Conservation (phyloP, 2,329 filamentous ascomycete genomes). For the Pleochaeta shiraiana region DNA sequence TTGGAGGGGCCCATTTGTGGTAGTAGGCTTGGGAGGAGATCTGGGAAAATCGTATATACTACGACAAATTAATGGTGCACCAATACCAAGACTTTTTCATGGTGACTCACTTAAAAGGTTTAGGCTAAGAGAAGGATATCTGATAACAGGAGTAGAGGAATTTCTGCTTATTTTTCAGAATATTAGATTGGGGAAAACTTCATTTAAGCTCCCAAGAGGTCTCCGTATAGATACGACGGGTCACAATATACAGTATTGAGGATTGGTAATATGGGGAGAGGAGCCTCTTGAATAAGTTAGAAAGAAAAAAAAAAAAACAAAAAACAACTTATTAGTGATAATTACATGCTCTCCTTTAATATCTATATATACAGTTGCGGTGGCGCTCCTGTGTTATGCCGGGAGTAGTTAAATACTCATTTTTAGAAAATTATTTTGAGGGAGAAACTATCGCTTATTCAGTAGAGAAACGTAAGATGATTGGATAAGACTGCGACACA, state of each 20-base stretch:
- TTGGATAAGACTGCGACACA: no score
- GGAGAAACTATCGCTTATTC: no score
- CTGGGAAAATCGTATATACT: background rate
- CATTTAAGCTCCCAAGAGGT: background rate
- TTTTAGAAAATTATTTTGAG: no score
- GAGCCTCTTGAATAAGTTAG: background rate
- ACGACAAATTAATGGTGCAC: background rate
- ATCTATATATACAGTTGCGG: background rate
- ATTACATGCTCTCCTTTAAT: background rate
- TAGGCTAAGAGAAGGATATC: background rate
- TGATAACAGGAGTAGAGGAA: background rate
- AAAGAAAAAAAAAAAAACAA: no score
- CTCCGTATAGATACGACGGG: background rate
- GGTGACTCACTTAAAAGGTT: background rate
- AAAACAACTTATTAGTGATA: background rate
- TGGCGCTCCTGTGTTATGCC: background rate
- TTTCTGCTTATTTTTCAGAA: background rate
- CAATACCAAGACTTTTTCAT: background rate
- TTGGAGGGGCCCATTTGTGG: conserved; percentile 3
- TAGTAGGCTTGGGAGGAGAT: background rate
- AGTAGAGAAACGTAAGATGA: no score
- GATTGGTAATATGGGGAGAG: background rate
- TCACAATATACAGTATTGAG: background rate
- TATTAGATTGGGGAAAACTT: background rate
- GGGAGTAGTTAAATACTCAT: background rate